Conservation (phyloP, 164 flowering plant species). For the Hamamelis virginiana region DNA sequence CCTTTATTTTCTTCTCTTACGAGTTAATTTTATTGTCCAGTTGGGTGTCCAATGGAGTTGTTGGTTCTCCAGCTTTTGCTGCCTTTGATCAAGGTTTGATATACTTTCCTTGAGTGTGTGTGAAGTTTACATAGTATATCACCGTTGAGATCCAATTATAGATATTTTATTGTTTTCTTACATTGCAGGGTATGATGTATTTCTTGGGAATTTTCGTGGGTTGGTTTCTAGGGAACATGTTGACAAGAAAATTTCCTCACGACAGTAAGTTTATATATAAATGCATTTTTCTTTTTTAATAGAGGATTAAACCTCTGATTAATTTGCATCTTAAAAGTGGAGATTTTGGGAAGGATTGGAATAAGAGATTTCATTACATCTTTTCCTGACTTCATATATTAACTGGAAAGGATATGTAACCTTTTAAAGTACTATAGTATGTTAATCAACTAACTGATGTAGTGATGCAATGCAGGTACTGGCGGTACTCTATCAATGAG, state of each 20-base stretch:
- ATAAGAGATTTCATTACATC: too few species aligned
- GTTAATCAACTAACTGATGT: not conserved
- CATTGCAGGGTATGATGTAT: slow-evolving; percentile 89
- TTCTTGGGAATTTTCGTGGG: slow-evolving; percentile 95
- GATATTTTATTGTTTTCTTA: not conserved
- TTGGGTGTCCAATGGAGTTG: slow-evolving; percentile 98
- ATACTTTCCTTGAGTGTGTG: not conserved
- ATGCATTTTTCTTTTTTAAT: not conserved
- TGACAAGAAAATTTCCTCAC: slow-evolving; percentile 76
- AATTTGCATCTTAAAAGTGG: too few species aligned
- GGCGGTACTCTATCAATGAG: slow-evolving; percentile 92
- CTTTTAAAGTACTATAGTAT: not conserved
- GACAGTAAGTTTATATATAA: slow-evolving; percentile 54
- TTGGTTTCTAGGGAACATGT: slow-evolving; percentile 94
- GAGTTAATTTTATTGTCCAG: slow-evolving; percentile 37
- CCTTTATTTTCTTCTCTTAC: not conserved
- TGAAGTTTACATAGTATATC: not conserved
- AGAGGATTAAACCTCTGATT: too few species aligned
- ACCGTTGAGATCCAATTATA: not conserved
- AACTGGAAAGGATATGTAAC: not conserved
- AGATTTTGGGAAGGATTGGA: too few species aligned
- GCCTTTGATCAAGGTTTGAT: slow-evolving; percentile 92
- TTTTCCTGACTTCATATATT: not conserved
- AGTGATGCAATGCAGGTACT: slow-evolving; percentile 58
- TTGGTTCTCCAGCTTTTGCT: slow-evolving; percentile 99